Percentiles rank a stretch among this genome's conserved stretches.
These are phyloP conservation scores for Chaetomium cochliodes DNA, from an alignment of 495 filamentous ascomycete species.

Conservation along the genomic window DNA sequence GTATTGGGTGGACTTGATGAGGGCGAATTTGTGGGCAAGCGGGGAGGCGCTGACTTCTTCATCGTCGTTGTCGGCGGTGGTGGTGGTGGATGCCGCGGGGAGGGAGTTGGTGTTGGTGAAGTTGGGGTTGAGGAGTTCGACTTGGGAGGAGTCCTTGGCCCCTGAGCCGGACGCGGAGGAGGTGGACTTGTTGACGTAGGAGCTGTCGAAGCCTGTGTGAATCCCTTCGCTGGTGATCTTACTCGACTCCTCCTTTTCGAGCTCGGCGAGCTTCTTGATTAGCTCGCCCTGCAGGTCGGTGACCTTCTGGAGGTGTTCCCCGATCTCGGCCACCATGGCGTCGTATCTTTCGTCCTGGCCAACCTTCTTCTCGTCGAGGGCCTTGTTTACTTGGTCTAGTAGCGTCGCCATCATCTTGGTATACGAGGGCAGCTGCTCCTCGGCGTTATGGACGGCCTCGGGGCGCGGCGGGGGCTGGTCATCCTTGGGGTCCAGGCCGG, in stretches of 20 bases:
- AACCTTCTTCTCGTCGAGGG: conserved; percentile 65
- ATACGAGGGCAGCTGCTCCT: conserved; percentile 74
- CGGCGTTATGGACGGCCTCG: conserved; percentile 72
- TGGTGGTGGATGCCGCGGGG: conserved; percentile 11
- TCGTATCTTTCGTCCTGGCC: conserved; percentile 60
- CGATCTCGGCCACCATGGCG: conserved; percentile 72
- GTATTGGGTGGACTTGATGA: conserved; percentile 76
- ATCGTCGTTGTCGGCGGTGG: conserved; percentile 50
- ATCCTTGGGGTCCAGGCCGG: conserved; percentile 57
- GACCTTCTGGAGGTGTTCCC: conserved; percentile 73
- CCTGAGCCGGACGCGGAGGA: conserved; percentile 39
- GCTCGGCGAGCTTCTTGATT: conserved; percentile 64
- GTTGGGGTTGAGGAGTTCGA: conserved; percentile 82
- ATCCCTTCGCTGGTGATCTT: conserved; percentile 94
- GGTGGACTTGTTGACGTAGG: conserved; percentile 64
- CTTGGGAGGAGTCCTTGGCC: conserved; percentile 45
- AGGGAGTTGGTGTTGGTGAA: conserved; percentile 32
- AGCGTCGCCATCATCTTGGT: conserved; percentile 93
- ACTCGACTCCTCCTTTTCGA: conserved; percentile 80
- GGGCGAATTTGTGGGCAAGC: conserved; percentile 73
- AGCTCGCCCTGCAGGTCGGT: conserved; percentile 73
- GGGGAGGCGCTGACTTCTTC: conserved; percentile 70
- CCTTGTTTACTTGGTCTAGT: conserved; percentile 90
- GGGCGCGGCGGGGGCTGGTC: conserved; percentile 71
- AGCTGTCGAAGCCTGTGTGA: conserved; percentile 89